These are phyloP conservation scores for Candida peoriensis DNA, from an alignment of 805 yeast genomes.

Conservation along the genomic window DNA sequence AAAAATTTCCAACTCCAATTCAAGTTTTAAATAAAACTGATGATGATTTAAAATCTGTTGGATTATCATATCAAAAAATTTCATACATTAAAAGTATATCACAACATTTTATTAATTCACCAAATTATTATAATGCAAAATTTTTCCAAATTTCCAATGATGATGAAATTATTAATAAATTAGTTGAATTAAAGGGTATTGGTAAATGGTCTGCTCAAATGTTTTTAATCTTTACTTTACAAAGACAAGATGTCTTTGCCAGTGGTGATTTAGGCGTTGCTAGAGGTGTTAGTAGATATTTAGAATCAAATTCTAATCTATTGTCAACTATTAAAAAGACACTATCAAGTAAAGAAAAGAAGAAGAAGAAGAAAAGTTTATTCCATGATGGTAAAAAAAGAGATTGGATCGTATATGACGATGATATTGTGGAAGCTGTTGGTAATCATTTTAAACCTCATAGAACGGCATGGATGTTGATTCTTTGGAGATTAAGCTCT, in stretches of 20 bases:
- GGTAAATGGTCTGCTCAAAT: conserved; percentile 88
- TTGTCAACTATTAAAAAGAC: conserved; percentile 38
- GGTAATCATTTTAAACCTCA: conserved; percentile 64
- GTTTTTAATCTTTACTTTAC: conserved; percentile 72
- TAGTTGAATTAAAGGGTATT: conserved; percentile 59
- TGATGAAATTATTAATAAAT: conserved; percentile 42
- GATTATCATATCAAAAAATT: conserved; percentile 64
- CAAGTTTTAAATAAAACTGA: conserved; percentile 34
- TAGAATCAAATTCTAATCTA: conserved; percentile 47
- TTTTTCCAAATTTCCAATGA: conserved; percentile 35
- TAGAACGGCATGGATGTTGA: conserved; percentile 59
- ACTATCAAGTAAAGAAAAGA: conserved; percentile 27
- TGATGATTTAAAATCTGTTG: conserved; percentile 54
- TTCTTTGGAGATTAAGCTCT: conserved; percentile 68
- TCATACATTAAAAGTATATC: conserved; percentile 57
- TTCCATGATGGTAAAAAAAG: conserved; percentile 36
- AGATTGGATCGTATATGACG: conserved; percentile 66
- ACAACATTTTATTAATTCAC: conserved; percentile 40
- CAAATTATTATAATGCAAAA: conserved; percentile 29
- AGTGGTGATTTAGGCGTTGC: conserved; percentile 81
- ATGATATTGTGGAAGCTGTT: conserved; percentile 47
- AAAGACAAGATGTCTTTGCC: conserved; percentile 66
- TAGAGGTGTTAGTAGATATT: conserved; percentile 67
- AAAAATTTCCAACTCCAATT: conserved; percentile 37
- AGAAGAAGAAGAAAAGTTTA: no score